Evolutionary conservation across 495 filamentous ascomycete genomes (phyloP), one percentile per base, ranked within the genome.

Genomic region (Annulohypoxylon maeteangense): DNA sequence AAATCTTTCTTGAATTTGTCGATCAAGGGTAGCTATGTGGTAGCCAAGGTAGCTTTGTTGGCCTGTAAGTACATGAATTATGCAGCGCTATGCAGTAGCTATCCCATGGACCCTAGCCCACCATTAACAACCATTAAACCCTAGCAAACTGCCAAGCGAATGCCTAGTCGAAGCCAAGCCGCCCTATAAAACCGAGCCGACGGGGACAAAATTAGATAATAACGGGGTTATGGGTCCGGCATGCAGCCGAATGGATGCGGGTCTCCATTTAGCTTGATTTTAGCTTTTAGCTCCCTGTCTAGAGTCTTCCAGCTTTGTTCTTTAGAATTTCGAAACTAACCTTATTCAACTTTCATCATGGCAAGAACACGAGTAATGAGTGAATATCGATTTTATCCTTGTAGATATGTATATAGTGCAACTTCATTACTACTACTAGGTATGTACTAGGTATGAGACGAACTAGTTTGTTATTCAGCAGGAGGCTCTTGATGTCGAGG

Each of bases 121-220:
- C 40, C 16, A 44, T 42, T 12, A 14, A 25, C 23, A 25, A 45
- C 36, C 47, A 38, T 57, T 32, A 14, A 25, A 38, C 38, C 65
- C 27, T 54, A 62, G 58, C 60, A 64, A 60, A 59, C 53, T 40
- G 67, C 67, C 67, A 70, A 70, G 67, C 11, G 23, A 55, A 44
- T 16, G 51, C 66, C 66, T 25, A 61, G 47, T 32, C 23, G 1
- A n/a, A 8, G 55, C 64, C 55, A 62, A 56, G 65, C 20, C 40
- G 47, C 36, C 12, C 50, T 57, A 45, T 61, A 65, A 70, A 70
- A 70, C 67, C 67, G 67, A 70, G 61, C 67, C 62, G 67, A 70
- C 55, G 61, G 67, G 67, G 67, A 53, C 67, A 64, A 58, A 58
- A 48, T 45, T 59, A 36, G 36, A 47, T 47, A 64, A 61, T 16